Evolutionary conservation across 768 basidiomycete genomes (phyloP).

Genomic region (Lyophyllum shimeji): DNA sequence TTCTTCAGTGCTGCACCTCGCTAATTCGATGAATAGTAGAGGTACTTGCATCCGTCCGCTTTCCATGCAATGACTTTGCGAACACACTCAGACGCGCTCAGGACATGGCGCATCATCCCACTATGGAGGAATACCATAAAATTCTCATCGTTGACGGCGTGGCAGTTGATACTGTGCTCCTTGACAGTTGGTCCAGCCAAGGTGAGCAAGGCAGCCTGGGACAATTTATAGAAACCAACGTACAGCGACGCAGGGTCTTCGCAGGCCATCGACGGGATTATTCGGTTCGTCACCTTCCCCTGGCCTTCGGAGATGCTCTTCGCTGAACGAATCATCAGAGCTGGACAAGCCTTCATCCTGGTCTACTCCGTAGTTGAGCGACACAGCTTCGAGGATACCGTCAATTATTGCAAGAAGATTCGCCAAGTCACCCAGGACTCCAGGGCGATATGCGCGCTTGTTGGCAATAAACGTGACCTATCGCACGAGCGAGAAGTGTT

Average conservation of each 20-base stretch:
- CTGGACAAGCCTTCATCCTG: conserved; percentile 21
- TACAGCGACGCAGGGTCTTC: too few relatives aligned
- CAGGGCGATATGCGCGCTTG: conserved; percentile 20
- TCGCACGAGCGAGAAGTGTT: conserved; percentile 21
- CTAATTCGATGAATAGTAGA: background rate
- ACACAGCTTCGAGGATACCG: conserved; percentile 24
- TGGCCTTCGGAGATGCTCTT: background rate
- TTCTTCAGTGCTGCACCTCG: background rate
- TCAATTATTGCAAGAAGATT: conserved; percentile 23
- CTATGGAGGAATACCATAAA: conserved; percentile 8
- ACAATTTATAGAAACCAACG: background rate
- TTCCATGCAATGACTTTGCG: too few relatives aligned
- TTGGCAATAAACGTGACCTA: conserved; percentile 28
- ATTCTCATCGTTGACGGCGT: conserved; percentile 17
- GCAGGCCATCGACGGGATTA: background rate
- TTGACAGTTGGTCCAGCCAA: conserved; percentile 23
- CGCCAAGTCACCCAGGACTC: conserved; percentile 18
- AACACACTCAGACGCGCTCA: background rate
- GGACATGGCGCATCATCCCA: background rate
- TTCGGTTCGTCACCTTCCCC: background rate
- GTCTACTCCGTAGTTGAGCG: conserved; percentile 24
- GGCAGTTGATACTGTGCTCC: conserved; percentile 12
- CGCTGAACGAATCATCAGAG: conserved; percentile 7
- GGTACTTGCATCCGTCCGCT: background rate
- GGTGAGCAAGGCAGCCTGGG: conserved; percentile 3